A percentile compares a stretch with the other conserved stretches of the same genome.
Evolutionary conservation across 768 basidiomycete species (phyloP).

Genomic region (Neoboletus subvelutipes): DNA sequence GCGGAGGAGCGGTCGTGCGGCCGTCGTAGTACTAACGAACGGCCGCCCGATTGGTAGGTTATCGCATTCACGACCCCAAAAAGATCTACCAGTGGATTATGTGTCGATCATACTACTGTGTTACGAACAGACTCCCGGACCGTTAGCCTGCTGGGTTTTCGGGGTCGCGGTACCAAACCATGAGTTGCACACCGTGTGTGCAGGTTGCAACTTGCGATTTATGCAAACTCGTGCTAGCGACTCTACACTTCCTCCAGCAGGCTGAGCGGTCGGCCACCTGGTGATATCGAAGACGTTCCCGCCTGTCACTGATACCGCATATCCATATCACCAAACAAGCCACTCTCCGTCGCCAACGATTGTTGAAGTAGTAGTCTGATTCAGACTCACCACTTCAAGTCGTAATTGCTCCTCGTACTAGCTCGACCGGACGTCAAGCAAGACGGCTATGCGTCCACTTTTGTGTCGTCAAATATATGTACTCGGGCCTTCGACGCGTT

Average conservation of each 20-base stretch:
- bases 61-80: constrained; percentile 16
- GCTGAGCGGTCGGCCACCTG: constrained; percentile 13
- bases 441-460: background rate
- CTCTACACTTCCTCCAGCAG: constrained; percentile 25
- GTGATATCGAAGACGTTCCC: no score
- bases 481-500: background rate
- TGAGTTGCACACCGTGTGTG: constrained; percentile 12
- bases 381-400: background rate
- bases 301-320: no score
- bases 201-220: constrained; percentile 14
- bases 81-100: constrained; percentile 17
- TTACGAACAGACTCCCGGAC: constrained; percentile 4
- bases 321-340: no score
- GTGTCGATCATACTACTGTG: constrained; percentile 1
- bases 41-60: constrained; percentile 16
- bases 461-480: background rate
- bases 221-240: constrained; percentile 18
- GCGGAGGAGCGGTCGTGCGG: constrained; percentile 6
- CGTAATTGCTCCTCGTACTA: background rate
- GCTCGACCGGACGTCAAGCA: background rate
- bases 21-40: constrained; percentile 21
- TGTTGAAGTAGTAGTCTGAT: background rate
- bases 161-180: constrained; percentile 21
- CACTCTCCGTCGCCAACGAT: no score
- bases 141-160: constrained; percentile 20